Percentiles rank a stretch among this genome's conserved stretches.
Conservation (phyloP, 2,329 filamentous ascomycete genomes). For the Nannizzia gypsea region DNA sequence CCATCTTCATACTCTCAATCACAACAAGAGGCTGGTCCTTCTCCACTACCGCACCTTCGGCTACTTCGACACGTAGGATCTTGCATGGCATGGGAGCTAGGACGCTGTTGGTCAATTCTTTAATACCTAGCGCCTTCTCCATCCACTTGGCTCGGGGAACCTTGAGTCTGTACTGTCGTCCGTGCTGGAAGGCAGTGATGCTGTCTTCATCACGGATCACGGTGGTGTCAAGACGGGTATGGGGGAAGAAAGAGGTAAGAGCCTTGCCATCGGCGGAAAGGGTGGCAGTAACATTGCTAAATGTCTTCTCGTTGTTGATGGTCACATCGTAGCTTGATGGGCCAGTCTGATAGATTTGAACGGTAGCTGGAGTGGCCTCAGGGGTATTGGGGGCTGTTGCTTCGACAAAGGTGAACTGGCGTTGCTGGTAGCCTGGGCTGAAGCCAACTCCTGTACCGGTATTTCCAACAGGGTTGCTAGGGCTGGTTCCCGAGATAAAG, state of each 20-base stretch:
- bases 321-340: conserved; percentile 40
- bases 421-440: conserved; percentile 50
- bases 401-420: conserved; percentile 47
- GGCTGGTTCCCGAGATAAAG: conserved; percentile 38
- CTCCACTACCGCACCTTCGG: conserved; percentile 66
- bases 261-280: conserved; percentile 36
- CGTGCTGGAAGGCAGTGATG: conserved; percentile 65
- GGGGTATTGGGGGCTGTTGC: conserved; percentile 33
- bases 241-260: conserved; percentile 67
- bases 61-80: conserved; percentile 77
- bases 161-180: conserved; percentile 45
- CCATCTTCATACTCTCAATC: conserved; percentile 87
- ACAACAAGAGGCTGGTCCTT: conserved; percentile 84
- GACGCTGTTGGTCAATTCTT: conserved; percentile 70
- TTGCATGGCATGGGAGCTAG: conserved; percentile 96
- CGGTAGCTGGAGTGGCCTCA: conserved; percentile 29
- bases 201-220: conserved; percentile 46
- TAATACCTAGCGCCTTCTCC: conserved; percentile 73
- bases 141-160: conserved; percentile 61
- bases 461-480: conserved; percentile 20
- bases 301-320: conserved; percentile 34
- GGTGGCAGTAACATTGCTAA: conserved; percentile 24
- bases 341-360: conserved; percentile 42
- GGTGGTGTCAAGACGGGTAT: conserved; percentile 66
- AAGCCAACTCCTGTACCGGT: conserved; percentile 43